Conservation (phyloP, 345 rosid species). For the Streptanthus diversifolius region DNA sequence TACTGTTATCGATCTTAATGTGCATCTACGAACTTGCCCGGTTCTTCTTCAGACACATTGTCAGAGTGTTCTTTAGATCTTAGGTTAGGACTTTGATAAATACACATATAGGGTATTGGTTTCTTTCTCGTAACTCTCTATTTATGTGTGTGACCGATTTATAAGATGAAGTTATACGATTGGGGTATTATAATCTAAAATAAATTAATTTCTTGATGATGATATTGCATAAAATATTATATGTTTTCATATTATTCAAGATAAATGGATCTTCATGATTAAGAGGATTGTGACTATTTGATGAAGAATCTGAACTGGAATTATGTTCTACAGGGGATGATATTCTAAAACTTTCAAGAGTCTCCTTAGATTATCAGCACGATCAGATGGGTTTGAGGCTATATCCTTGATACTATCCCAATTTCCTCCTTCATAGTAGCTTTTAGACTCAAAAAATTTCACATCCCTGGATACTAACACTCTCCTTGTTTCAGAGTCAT, state of each 20-base stretch:
- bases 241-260: background rate
- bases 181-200: conserved; percentile 11
- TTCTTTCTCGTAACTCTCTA: background rate
- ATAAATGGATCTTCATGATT: too few relatives aligned
- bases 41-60: conserved; percentile 38
- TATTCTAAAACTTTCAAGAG: too few relatives aligned
- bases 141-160: background rate
- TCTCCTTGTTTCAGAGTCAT: too few relatives aligned
- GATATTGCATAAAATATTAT: background rate
- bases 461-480: too few relatives aligned
- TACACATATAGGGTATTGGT: background rate
- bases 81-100: conserved; percentile 53
- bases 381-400: too few relatives aligned
- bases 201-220: background rate
- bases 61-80: conserved; percentile 53
- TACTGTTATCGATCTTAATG: conserved; percentile 52
- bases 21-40: conserved; percentile 33
- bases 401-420: too few relatives aligned
- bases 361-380: too few relatives aligned
- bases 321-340: too few relatives aligned
- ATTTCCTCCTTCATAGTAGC: too few relatives aligned
- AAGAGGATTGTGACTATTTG: too few relatives aligned
- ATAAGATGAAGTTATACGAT: background rate
- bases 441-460: too few relatives aligned
- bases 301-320: too few relatives aligned